Percentiles rank a stretch among this genome's conserved stretches.
Conservation (phyloP, 495 filamentous ascomycete genomes). For the Arthonia radiata region DNA sequence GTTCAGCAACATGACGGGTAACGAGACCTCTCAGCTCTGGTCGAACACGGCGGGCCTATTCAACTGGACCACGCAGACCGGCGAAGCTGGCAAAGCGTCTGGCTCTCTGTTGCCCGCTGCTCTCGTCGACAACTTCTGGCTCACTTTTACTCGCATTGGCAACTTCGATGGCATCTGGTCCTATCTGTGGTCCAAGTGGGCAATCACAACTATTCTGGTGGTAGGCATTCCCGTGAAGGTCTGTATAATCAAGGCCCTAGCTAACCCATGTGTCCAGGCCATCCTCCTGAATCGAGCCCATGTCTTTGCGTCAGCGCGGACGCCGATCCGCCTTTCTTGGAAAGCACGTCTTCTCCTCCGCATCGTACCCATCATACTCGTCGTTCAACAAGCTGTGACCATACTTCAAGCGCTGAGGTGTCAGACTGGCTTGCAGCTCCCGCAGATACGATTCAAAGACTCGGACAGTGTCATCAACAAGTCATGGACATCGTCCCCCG, state of each 20-base stretch:
- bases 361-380: conserved; percentile 47
- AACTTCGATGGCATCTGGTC: conserved; percentile 72
- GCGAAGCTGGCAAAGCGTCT: conserved; percentile 8
- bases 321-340: conserved; percentile 47
- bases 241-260: not conserved
- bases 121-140: conserved; percentile 1
- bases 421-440: conserved; percentile 76
- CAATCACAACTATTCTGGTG: conserved; percentile 59
- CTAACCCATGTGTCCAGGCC: conserved; percentile 22
- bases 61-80: conserved; percentile 9
- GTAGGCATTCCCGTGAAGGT: conserved; percentile 14
- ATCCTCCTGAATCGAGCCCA: conserved; percentile 76
- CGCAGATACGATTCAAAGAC: no score
- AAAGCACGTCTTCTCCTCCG: conserved; percentile 47
- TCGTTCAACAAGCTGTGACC: conserved; percentile 36
- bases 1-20: conserved; percentile 33
- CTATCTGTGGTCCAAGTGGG: conserved; percentile 87
- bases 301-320: conserved; percentile 71
- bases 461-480: no score
- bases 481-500: no score
- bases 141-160: conserved; percentile 16
- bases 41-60: conserved; percentile 13
- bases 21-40: conserved; percentile 14
- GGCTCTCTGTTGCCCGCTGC: not conserved
- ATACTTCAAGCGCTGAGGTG: conserved; percentile 75